Conservation (phyloP, 208 protist species). For the Leishmania turanica region DNA sequence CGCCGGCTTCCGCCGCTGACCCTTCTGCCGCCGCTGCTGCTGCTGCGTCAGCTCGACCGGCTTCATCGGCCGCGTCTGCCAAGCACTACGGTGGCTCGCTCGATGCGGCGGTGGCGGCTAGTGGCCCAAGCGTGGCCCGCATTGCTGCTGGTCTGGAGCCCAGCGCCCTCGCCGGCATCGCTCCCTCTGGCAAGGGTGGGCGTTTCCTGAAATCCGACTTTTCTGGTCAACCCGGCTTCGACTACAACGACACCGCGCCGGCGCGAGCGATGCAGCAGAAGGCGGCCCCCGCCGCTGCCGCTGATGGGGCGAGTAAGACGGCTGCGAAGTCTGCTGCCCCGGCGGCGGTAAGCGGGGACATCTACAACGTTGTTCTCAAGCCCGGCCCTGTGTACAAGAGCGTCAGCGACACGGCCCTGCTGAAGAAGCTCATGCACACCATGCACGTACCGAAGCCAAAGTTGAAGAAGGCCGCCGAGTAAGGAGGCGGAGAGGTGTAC, state of each 20-base stretch:
- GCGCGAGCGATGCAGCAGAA: slow-evolving; percentile 7
- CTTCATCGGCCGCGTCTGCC: slow-evolving; percentile 11
- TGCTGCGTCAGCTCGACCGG: slow-evolving; percentile 18
- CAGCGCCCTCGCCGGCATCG: slow-evolving; percentile 40
- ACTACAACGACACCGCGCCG: slow-evolving; percentile 68
- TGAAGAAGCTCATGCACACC: slow-evolving; percentile 60
- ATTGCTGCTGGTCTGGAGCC: slow-evolving; percentile 69
- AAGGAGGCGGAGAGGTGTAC: not conserved
- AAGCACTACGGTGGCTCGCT: slow-evolving; percentile 64
- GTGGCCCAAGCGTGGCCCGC: slow-evolving; percentile 80
- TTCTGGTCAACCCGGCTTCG: slow-evolving; percentile 67
- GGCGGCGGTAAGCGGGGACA: slow-evolving; percentile 19
- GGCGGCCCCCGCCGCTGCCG: not conserved
- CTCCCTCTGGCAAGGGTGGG: slow-evolving; percentile 70
- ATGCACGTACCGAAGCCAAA: slow-evolving; percentile 68
- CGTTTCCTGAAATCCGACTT: slow-evolving; percentile 87
- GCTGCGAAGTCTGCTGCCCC: slow-evolving; percentile 11
- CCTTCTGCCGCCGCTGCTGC: slow-evolving; percentile 34
- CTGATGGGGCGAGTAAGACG: not conserved
- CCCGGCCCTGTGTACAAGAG: slow-evolving; percentile 54
- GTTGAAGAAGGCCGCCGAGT: slow-evolving; percentile 36
- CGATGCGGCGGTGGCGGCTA: slow-evolving; percentile 65
- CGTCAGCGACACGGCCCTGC: slow-evolving; percentile 70
- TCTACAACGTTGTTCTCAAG: slow-evolving; percentile 68
- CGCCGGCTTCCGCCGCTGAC: slow-evolving; percentile 22